Percentiles rank a stretch among this genome's conserved stretches.
These are phyloP conservation scores for Herpotrichia juniperi DNA, from an alignment of 2,329 filamentous ascomycete species.

Conservation along the genomic window DNA sequence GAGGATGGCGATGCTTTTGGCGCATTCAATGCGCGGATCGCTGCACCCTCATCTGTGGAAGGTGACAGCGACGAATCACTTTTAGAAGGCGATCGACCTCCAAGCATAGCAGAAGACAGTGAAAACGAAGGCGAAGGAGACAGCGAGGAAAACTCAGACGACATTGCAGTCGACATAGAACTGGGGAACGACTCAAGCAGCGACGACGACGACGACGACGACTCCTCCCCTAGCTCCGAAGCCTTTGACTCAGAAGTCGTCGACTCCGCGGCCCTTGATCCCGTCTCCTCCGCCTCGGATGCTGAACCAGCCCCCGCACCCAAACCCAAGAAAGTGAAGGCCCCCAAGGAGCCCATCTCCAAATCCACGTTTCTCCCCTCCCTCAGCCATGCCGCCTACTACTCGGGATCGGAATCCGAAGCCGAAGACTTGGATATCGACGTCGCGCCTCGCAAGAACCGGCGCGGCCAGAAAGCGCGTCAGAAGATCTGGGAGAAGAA, in stretches of 20 bases:
- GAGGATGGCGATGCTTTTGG: conserved; percentile 39
- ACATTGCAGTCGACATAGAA: too few species aligned
- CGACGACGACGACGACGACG: background rate
- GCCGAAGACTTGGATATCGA: conserved; percentile 64
- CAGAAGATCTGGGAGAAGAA: conserved; percentile 83
- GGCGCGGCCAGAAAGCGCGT: conserved; percentile 76
- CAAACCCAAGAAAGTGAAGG: conserved; percentile 25
- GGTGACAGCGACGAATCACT: conserved; percentile 38
- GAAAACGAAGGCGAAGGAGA: conserved; percentile 30
- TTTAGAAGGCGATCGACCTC: conserved; percentile 34
- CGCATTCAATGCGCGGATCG: conserved; percentile 47
- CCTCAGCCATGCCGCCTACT: conserved; percentile 77
- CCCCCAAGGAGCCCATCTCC: conserved; percentile 18
- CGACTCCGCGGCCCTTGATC: background rate
- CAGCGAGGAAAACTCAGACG: conserved; percentile 16
- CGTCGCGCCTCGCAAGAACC: conserved; percentile 69
- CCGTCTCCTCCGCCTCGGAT: conserved; percentile 22
- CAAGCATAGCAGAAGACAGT: conserved; percentile 38
- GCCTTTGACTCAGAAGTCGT: background rate
- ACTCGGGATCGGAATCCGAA: conserved; percentile 77
- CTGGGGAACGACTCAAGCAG: conserved; percentile 8
- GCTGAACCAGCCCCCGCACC: conserved; percentile 15
- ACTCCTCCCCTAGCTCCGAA: too few species aligned
- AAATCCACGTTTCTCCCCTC: conserved; percentile 73
- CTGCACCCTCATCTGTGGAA: conserved; percentile 43